Evolutionary conservation across 169 alveolate genomes (phyloP).

Genomic region (Plasmodium yoelii): DNA sequence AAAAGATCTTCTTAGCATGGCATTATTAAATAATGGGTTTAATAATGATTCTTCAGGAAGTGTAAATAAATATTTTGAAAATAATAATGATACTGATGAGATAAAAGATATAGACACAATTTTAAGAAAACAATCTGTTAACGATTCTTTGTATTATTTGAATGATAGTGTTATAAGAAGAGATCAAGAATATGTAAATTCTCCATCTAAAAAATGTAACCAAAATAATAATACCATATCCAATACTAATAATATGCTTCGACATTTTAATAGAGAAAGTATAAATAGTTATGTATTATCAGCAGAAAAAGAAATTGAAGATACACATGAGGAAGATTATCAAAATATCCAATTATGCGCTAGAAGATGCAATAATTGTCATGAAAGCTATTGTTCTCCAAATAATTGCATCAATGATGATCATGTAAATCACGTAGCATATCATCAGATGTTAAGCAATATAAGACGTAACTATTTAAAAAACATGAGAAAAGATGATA

Average conservation of each 20-base stretch:
- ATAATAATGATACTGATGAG: constrained; percentile 36
- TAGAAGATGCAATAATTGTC: constrained; percentile 20
- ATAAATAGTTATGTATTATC: not conserved
- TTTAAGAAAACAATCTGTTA: constrained; percentile 39
- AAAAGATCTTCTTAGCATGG: constrained; percentile 50
- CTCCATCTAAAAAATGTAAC: not conserved
- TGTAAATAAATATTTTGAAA: constrained; percentile 44
- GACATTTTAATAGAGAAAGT: constrained; percentile 13
- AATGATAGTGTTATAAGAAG: constrained; percentile 49
- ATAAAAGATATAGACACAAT: constrained; percentile 36
- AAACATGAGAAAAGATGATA: constrained; percentile 37
- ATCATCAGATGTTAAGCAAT: constrained; percentile 52
- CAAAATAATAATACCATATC: too few relatives aligned
- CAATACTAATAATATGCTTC: not conserved
- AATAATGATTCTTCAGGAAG: constrained; percentile 54
- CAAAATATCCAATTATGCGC: constrained; percentile 40
- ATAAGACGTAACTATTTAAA: constrained; percentile 52
- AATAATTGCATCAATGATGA: constrained; percentile 32
- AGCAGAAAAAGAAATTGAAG: constrained; percentile 10
- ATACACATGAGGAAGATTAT: constrained; percentile 42
- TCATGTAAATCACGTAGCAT: constrained; percentile 64
- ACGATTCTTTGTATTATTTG: constrained; percentile 50
- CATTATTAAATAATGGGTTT: constrained; percentile 56
- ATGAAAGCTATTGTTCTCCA: constrained; percentile 51
- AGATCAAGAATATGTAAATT: constrained; percentile 22